Base-by-base conservation (phyloP, 2,329 filamentous ascomycete genomes). In the Rutstroemia sp. region DNA sequence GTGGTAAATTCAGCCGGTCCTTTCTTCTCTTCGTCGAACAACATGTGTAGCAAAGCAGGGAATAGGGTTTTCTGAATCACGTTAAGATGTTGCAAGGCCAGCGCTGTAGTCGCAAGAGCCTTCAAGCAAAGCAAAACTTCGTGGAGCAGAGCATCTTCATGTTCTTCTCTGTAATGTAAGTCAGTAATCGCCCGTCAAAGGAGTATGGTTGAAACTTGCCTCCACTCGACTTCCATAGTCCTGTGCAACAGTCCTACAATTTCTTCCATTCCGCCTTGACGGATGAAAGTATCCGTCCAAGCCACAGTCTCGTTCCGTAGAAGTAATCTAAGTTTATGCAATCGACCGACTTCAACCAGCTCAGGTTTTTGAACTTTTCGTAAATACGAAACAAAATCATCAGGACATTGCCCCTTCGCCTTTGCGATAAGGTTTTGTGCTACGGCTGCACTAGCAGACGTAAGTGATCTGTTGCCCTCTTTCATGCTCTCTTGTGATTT, bases 21-120 rank as follows among this genome's bases (percentile, higher is more conserved):
- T 71, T 97, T 97, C 76, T 92, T 95, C 69, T 97, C 92, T n/a
- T 95, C 89, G 66, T 96, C 92, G 66, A 97, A 97, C 42, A 97
- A 78, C 86, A 97, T 91, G 57, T 82, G 82, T 48, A 97, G 74
- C 48, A 99, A 76, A 25, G 89, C 88, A 2, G 92, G 90, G 67
- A 97, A 96, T 8, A 99, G 78, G 0, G 86, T 86, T 5, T 78
- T 76, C 63, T 95, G 89, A 57, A 96, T 89, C 9, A 83, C 82
- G 62, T 88, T 81, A 7, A 99, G 81, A 67, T 92, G 88, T 62
- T 88, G 82, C 65, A 96, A 78, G 1, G 91, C 94, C 38, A 89
- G 79, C 16, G 89, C 91, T 1, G 92, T 96, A 1, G 94, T 99
- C 69, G 90, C 95, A 2, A 97, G 79, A 0, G 89, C 94, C 73